These are phyloP conservation scores for Populus tomentosa DNA, from an alignment of 441 rosid genomes.

Conservation along the genomic window DNA sequence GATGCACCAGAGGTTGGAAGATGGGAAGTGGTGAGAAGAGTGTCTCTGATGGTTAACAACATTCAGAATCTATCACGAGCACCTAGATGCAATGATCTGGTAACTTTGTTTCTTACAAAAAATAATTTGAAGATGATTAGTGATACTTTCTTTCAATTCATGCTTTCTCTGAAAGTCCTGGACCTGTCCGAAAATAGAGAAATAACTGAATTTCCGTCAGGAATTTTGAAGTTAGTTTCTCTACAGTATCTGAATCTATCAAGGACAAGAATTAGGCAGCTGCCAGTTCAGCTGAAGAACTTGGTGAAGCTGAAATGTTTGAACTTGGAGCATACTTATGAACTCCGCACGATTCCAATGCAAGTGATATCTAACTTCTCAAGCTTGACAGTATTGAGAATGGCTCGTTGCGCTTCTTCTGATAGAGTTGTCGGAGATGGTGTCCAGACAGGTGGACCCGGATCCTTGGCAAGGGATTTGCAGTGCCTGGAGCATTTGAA, in stretches of 20 bases:
- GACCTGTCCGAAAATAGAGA: conserved; percentile 21
- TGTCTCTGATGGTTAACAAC: conserved; percentile 22
- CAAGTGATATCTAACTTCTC: conserved; percentile 19
- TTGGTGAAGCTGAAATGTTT: conserved; percentile 25
- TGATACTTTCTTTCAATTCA: conserved; percentile 19
- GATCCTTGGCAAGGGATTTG: conserved; percentile 20
- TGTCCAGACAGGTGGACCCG: background rate
- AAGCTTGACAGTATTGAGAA: conserved; percentile 12
- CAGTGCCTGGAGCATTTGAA: conserved; percentile 17
- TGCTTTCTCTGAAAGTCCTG: conserved; percentile 27
- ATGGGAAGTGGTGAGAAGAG: conserved; percentile 24
- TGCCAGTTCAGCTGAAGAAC: conserved; percentile 24
- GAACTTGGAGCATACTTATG: conserved; percentile 20
- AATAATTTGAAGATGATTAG: conserved; percentile 15
- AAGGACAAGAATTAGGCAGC: background rate
- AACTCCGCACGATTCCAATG: conserved; percentile 15
- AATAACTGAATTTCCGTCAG: conserved; percentile 6
- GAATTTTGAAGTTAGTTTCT: background rate
- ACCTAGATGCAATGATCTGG: conserved; percentile 20
- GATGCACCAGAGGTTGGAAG: conserved; percentile 19
- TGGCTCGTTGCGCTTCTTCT: conserved; percentile 12
- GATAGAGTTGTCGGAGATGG: conserved; percentile 3
- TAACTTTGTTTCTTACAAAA: conserved; percentile 23
- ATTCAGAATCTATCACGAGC: conserved; percentile 11
- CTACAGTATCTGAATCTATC: conserved; percentile 19